Evolutionary conservation across 208 protist species (phyloP).

Genomic region (Trypanosoma congolense): DNA sequence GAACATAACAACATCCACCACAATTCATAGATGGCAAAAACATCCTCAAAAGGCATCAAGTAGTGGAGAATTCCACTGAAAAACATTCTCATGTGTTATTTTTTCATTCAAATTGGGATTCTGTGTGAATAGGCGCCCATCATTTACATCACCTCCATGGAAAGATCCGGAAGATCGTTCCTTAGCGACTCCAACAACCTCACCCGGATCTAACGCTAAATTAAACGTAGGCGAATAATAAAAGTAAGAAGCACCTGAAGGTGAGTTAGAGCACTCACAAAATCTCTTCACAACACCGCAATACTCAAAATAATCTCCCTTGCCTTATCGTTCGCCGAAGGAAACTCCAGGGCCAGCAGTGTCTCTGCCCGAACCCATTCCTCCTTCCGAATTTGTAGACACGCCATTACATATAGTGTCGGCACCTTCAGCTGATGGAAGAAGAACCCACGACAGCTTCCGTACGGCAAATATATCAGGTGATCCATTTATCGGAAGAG

Average conservation of each 20-base stretch:
- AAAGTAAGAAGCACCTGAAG: slow-evolving; percentile 33
- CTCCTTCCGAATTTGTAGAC: no score
- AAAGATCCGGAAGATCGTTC: not conserved
- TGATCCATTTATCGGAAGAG: slow-evolving; percentile 13
- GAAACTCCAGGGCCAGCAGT: not conserved
- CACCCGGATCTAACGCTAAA: slow-evolving; percentile 42
- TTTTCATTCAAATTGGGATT: not conserved
- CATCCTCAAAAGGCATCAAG: slow-evolving; percentile 19
- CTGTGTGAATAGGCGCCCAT: not conserved
- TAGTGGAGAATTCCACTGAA: slow-evolving; percentile 35
- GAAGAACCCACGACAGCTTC: slow-evolving; percentile 40
- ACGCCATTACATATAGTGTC: no score
- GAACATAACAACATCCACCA: slow-evolving; percentile 27
- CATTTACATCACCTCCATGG: not conserved
- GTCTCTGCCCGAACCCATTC: no score
- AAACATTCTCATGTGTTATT: slow-evolving; percentile 8
- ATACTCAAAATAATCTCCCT: slow-evolving; percentile 43
- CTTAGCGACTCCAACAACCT: slow-evolving; percentile 21
- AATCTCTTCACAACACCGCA: slow-evolving; percentile 47
- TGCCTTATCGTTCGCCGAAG: slow-evolving; percentile 14
- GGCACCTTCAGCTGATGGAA: slow-evolving; percentile 24
- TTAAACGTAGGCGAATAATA: slow-evolving; percentile 71
- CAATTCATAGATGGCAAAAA: not conserved
- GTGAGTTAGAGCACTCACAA: slow-evolving; percentile 30
- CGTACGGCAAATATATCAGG: slow-evolving; percentile 55